Conservation (phyloP, 2,329 filamentous ascomycete genomes). For the Fusarium sp. region DNA sequence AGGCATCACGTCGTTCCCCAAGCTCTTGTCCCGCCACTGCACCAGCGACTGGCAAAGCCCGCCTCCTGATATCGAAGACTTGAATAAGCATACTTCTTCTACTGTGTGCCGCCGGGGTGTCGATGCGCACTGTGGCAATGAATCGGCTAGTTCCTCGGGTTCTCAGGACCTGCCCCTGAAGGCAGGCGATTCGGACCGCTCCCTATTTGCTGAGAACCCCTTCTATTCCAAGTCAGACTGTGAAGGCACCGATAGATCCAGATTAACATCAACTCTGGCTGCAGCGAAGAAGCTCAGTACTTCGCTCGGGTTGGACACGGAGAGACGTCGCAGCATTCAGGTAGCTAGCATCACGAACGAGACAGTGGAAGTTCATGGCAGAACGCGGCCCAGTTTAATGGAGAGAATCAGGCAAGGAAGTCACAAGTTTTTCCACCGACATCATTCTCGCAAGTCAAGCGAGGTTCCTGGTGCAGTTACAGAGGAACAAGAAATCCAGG, state of each 20-base stretch:
- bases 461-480: constrained; percentile 2
- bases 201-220: constrained; percentile 42
- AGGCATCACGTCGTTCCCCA: constrained; percentile 52
- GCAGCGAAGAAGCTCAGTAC: constrained; percentile 37
- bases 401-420: constrained; percentile 46
- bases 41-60: constrained; percentile 51
- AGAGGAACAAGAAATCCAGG: constrained; percentile 1
- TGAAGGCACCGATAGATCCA: background rate
- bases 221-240: constrained; percentile 27
- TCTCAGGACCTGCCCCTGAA: constrained; percentile 26
- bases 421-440: constrained; percentile 41
- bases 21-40: constrained; percentile 47
- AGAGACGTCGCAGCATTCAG: constrained; percentile 45
- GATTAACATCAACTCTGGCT: constrained; percentile 1
- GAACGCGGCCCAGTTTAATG: constrained; percentile 43
- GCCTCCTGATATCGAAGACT: constrained; percentile 30
- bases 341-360: constrained; percentile 14
- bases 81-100: constrained; percentile 4
- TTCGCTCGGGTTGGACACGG: constrained; percentile 42
- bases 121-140: constrained; percentile 46
- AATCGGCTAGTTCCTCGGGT: constrained; percentile 7
- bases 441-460: constrained; percentile 32
- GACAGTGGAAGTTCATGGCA: constrained; percentile 14
- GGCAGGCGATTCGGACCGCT: constrained; percentile 21
- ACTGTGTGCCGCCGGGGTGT: constrained; percentile 47